Conservation (phyloP, 352 stramenopile genomes). For the Phytophthora ramorum region DNA sequence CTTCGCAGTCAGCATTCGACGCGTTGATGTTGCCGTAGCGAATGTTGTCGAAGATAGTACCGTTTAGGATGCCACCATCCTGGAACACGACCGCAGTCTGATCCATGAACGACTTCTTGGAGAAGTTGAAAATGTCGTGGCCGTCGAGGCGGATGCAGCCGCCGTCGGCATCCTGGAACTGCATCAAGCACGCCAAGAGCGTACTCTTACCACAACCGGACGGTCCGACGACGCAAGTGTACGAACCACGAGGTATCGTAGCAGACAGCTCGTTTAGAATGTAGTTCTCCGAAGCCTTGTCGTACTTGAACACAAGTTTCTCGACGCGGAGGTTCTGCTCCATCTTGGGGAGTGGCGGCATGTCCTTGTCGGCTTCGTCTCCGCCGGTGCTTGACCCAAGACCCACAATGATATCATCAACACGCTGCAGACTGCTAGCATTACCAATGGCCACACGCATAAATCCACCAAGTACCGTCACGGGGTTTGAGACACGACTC, state of each 20-base stretch:
- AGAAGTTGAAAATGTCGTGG: constrained; percentile 89
- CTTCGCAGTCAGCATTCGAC: constrained; percentile 82
- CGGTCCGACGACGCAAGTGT: constrained; percentile 87
- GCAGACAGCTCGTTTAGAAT: constrained; percentile 79
- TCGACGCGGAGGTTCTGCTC: constrained; percentile 79
- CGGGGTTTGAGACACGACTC: constrained; percentile 80
- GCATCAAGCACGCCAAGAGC: constrained; percentile 86
- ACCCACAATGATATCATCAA: constrained; percentile 86
- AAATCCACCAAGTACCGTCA: constrained; percentile 86
- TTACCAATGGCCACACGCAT: constrained; percentile 92
- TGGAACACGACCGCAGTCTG: constrained; percentile 90
- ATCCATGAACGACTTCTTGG: constrained; percentile 88
- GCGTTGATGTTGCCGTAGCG: constrained; percentile 79
- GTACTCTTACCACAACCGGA: constrained; percentile 91
- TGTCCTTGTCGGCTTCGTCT: constrained; percentile 66
- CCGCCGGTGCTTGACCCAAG: constrained; percentile 44
- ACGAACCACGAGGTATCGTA: constrained; percentile 78
- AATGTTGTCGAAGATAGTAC: constrained; percentile 90
- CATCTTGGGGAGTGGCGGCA: constrained; percentile 85
- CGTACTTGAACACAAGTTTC: constrained; percentile 89
- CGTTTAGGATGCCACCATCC: constrained; percentile 88
- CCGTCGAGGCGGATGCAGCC: constrained; percentile 83
- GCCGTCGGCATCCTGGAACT: constrained; percentile 87
- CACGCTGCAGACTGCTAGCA: constrained; percentile 84
- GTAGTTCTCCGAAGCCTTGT: constrained; percentile 85